Evolutionary conservation across 306 rosid species (phyloP).

Genomic region (Pueraria montana): DNA sequence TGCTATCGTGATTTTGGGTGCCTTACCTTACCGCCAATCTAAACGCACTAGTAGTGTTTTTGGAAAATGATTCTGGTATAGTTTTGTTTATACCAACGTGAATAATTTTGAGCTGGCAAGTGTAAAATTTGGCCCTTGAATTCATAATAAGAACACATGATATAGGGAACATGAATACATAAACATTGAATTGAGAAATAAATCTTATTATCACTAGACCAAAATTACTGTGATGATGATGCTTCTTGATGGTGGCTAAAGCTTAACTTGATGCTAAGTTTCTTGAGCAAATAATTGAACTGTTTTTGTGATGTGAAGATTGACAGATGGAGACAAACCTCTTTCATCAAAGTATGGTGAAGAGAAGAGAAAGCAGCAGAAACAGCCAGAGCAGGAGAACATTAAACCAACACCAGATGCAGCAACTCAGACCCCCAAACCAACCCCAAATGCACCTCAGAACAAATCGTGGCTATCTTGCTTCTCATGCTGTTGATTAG

Average conservation of each 20-base stretch:
- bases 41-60: background rate
- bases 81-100: background rate
- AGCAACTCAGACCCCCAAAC: slow-evolving; percentile 42
- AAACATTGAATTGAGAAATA: slow-evolving; percentile 2
- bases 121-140: background rate
- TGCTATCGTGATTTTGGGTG: background rate
- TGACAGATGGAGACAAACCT: slow-evolving; percentile 53
- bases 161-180: slow-evolving; percentile 2
- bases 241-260: background rate
- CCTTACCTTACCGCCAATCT: too few relatives aligned
- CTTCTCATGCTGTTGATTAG: slow-evolving; percentile 63
- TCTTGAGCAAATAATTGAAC: slow-evolving; percentile 46
- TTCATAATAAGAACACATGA: background rate
- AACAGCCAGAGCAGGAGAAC: slow-evolving; percentile 23
- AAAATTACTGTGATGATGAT: background rate
- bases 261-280: background rate
- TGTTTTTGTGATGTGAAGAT: slow-evolving; percentile 57
- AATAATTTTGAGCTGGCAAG: slow-evolving; percentile 4
- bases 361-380: slow-evolving; percentile 40
- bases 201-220: background rate
- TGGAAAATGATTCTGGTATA: background rate
- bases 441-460: background rate
- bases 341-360: slow-evolving; percentile 47
- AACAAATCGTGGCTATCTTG: slow-evolving; percentile 63
- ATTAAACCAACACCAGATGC: slow-evolving; percentile 42